A percentile compares a stretch with the other conserved stretches of the same genome.
Evolutionary conservation across 768 basidiomycete genomes (phyloP).

Genomic region (Gautieria morchelliformis): DNA sequence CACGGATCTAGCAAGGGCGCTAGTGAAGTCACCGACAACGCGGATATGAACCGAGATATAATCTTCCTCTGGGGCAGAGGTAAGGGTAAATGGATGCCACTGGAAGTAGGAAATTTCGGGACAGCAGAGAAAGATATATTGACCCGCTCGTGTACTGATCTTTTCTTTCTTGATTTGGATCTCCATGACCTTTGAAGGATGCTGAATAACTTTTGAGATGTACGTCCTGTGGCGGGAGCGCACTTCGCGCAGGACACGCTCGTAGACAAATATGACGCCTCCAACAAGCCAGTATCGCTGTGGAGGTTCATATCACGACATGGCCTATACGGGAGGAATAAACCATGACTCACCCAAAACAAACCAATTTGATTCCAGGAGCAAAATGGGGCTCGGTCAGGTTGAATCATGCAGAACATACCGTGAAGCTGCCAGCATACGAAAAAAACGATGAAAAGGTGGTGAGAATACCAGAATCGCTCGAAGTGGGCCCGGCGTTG

Average conservation of each 20-base stretch:
- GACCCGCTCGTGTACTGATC: conserved; percentile 70
- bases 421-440: conserved; percentile 90
- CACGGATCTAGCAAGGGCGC: conserved; percentile 63
- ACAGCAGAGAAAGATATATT: conserved; percentile 83
- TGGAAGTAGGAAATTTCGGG: conserved; percentile 92
- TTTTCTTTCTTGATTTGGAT: conserved; percentile 96
- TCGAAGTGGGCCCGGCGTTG: conserved; percentile 69
- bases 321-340: neutral
- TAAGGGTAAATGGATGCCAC: conserved; percentile 95
- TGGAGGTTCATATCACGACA: neutral
- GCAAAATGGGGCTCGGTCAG: conserved; percentile 81
- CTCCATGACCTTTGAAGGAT: conserved; percentile 81
- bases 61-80: conserved; percentile 90
- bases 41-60: conserved; percentile 92
- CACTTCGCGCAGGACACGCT: conserved; percentile 86
- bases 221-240: conserved; percentile 85
- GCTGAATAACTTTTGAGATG: conserved; percentile 90
- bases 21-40: conserved; percentile 84
- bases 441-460: conserved; percentile 89
- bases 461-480: conserved; percentile 81
- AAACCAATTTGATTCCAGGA: conserved; percentile 78
- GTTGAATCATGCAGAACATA: conserved; percentile 94
- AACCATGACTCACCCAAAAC: conserved; percentile 70
- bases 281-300: conserved; percentile 87
- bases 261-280: conserved; percentile 74